phyloP scores from a whole-genome alignment of 768 basidiomycete species.

The Suillus subalutaceus region DNA sequence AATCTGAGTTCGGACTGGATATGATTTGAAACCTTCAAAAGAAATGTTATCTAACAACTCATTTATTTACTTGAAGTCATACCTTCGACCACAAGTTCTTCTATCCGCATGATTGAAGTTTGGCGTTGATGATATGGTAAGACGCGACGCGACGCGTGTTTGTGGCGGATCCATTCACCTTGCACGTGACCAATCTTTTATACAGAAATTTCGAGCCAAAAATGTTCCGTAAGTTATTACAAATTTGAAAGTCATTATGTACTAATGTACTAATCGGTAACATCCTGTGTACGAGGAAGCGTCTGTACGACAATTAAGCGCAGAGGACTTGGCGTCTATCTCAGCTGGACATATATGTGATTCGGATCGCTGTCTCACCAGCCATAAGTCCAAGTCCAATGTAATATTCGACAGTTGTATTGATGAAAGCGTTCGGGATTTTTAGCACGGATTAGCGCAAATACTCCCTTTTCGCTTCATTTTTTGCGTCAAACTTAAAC shows the following conservation, averaged over 20 bases:
- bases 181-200: constrained; percentile 20
- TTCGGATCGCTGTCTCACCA: neutral
- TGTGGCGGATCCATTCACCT: constrained; percentile 21
- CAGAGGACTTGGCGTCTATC: constrained; percentile 1
- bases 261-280: neutral
- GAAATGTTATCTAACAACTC: constrained; percentile 1
- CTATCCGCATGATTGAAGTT: constrained; percentile 76
- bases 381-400: neutral
- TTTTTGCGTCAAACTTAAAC: constrained; percentile 7
- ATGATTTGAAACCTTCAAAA: constrained; percentile 89
- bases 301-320: neutral
- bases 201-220: neutral
- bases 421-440: neutral
- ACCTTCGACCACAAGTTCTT: constrained; percentile 95
- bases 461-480: neutral
- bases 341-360: neutral
- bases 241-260: neutral
- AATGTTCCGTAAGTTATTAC: neutral
- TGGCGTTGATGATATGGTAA: neutral
- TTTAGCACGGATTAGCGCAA: neutral
- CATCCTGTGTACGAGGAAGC: neutral
- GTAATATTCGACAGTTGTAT: neutral
- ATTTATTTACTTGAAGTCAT: constrained; percentile 9
- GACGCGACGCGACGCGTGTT: constrained; percentile 39
- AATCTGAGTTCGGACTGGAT: constrained; percentile 94